These are phyloP conservation scores for Aspergillus sp. DNA, from an alignment of 2,329 filamentous ascomycete genomes.

Conservation along the genomic window DNA sequence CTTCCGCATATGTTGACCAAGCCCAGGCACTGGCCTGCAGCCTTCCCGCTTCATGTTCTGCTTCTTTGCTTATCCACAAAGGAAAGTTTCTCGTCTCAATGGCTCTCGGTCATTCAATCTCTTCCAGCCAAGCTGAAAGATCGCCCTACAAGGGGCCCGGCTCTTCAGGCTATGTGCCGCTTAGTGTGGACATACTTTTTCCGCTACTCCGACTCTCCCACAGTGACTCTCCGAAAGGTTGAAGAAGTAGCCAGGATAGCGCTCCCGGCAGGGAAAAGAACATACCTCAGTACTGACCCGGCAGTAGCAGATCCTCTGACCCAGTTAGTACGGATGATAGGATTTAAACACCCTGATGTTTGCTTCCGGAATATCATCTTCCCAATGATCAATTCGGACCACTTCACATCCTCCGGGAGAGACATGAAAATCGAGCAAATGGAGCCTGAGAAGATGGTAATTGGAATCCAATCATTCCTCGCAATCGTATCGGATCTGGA, in stretches of 20 bases:
- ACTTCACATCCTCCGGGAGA: constrained; percentile 69
- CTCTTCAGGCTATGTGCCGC: constrained; percentile 84
- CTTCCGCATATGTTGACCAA: constrained; percentile 84
- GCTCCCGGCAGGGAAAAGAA: constrained; percentile 75
- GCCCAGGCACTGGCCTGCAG: constrained; percentile 84
- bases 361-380: constrained; percentile 94
- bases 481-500: constrained; percentile 92
- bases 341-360: constrained; percentile 88
- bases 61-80: constrained; percentile 84
- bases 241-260: constrained; percentile 87
- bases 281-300: constrained; percentile 77
- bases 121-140: constrained; percentile 84
- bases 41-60: constrained; percentile 84
- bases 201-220: constrained; percentile 70
- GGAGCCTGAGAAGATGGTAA: constrained; percentile 95
- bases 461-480: constrained; percentile 91
- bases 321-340: constrained; percentile 90
- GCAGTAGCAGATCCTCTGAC: constrained; percentile 87
- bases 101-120: constrained; percentile 76
- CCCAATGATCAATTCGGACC: constrained; percentile 86
- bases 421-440: constrained; percentile 87
- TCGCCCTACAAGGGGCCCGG: constrained; percentile 71
- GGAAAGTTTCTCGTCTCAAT: constrained; percentile 81
- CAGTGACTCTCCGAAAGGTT: constrained; percentile 71
- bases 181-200: constrained; percentile 95